Percentiles rank a stretch among this genome's conserved stretches.
These are phyloP conservation scores for Syzygium aqueum DNA, from an alignment of 345 rosid species.

Conservation along the genomic window DNA sequence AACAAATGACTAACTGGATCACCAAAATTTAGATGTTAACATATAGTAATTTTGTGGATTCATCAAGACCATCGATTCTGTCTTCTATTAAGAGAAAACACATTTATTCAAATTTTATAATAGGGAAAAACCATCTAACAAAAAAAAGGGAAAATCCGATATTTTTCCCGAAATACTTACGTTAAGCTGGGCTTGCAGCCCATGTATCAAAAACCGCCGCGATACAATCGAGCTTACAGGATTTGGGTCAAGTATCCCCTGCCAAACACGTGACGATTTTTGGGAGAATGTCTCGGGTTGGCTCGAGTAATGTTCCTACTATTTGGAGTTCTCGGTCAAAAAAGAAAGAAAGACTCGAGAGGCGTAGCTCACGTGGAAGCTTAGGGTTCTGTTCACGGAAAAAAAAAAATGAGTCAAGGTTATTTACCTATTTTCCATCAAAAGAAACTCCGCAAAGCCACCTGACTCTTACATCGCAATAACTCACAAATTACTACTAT, in stretches of 20 bases:
- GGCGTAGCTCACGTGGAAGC: not conserved
- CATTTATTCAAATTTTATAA: not conserved
- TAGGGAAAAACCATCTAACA: not conserved
- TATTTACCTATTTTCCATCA: too few relatives aligned
- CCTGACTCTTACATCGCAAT: accelerated
- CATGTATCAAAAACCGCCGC: accelerated
- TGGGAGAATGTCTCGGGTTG: not conserved
- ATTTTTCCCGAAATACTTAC: not conserved
- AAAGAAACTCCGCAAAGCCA: not conserved
- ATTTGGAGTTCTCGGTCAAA: not conserved
- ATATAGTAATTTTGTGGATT: not conserved
- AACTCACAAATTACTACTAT: not conserved
- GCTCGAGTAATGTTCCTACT: not conserved
- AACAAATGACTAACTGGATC: too few relatives aligned
- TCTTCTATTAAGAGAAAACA: not conserved
- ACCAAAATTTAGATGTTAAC: too few relatives aligned
- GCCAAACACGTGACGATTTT: accelerated
- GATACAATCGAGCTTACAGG: not conserved
- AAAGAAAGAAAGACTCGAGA: not conserved
- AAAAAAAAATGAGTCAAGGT: too few relatives aligned
- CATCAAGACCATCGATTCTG: accelerated
- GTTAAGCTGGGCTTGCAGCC: not conserved
- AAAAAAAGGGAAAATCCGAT: not conserved
- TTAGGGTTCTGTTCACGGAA: not conserved
- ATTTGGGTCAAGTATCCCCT: accelerated